Conservation (phyloP, 495 filamentous ascomycete genomes). For the Aspergillus olivimuriae region DNA sequence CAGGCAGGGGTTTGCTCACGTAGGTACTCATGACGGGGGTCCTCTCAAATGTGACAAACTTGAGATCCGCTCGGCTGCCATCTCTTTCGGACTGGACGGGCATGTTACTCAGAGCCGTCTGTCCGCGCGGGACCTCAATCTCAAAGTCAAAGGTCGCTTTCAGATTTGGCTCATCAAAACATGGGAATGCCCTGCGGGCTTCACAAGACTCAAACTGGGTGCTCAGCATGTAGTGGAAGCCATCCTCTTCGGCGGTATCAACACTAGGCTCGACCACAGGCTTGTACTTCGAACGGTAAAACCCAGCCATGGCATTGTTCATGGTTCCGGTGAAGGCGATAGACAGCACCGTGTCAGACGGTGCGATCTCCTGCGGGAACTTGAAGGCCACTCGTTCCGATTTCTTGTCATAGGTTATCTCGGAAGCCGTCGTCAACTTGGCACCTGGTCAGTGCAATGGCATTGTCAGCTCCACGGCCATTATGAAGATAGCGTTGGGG, state of each 20-base stretch:
- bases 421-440: slow-evolving; percentile 47
- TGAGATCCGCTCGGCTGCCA: slow-evolving; percentile 54
- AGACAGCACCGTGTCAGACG: slow-evolving; percentile 55
- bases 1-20: slow-evolving; percentile 36
- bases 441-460: slow-evolving; percentile 19
- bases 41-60: slow-evolving; percentile 76
- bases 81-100: slow-evolving; percentile 63
- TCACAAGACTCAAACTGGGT: slow-evolving; percentile 98
- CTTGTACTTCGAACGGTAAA: slow-evolving; percentile 94
- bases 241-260: slow-evolving; percentile 69
- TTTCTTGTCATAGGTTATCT: slow-evolving; percentile 71
- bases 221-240: slow-evolving; percentile 87
- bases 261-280: slow-evolving; percentile 59
- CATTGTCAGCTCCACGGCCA: too few species aligned
- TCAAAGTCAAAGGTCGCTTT: slow-evolving; percentile 93
- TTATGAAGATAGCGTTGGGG: not conserved
- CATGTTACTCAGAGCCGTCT: slow-evolving; percentile 92
- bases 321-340: slow-evolving; percentile 80
- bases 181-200: slow-evolving; percentile 88
- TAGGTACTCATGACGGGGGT: slow-evolving; percentile 97
- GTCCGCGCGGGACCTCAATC: slow-evolving; percentile 81
- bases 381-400: slow-evolving; percentile 69
- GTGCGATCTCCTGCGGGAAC: slow-evolving; percentile 58
- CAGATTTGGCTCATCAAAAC: slow-evolving; percentile 95
- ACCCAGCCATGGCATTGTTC: slow-evolving; percentile 94